phyloP scores from a whole-genome alignment of 2,329 filamentous ascomycete species.

The Aspergillus awamori region DNA sequence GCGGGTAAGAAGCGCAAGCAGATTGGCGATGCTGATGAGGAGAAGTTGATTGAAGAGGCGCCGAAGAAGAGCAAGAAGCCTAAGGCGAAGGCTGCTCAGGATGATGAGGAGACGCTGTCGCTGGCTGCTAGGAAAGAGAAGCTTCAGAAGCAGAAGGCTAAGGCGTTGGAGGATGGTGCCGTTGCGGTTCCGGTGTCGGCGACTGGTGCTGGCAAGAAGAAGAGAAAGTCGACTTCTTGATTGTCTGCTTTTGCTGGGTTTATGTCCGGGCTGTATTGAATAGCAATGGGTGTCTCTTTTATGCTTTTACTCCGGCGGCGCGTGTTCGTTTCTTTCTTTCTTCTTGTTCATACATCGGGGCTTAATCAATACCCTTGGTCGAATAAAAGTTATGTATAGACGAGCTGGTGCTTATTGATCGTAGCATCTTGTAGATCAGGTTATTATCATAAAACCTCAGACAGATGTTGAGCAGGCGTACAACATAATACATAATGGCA shows the following conservation, averaged over 20 bases:
- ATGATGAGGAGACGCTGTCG: conserved; percentile 41
- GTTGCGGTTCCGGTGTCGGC: conserved; percentile 26
- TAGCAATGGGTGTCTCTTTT: conserved; percentile 28
- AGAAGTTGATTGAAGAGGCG: conserved; percentile 36
- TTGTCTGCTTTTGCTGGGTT: conserved; percentile 29
- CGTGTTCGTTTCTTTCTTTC: conserved; percentile 30
- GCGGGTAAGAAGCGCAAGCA: conserved; percentile 61
- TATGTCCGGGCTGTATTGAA: conserved; percentile 21
- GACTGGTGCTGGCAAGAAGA: conserved; percentile 36
- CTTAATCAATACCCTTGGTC: conserved; percentile 26
- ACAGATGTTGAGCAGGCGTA: neutral
- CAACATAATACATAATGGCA: neutral
- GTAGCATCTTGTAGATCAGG: too few relatives aligned
- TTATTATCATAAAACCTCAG: too few relatives aligned
- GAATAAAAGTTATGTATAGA: conserved; percentile 13
- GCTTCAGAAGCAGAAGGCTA: conserved; percentile 53
- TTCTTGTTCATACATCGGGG: conserved; percentile 14
- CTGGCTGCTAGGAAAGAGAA: conserved; percentile 50
- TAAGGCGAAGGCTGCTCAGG: conserved; percentile 39
- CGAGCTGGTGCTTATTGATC: too few relatives aligned
- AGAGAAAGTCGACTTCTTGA: conserved; percentile 45
- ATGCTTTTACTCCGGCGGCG: conserved; percentile 30
- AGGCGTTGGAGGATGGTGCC: conserved; percentile 49
- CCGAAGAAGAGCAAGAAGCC: conserved; percentile 46
- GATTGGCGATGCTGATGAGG: conserved; percentile 32